Evolutionary conservation across 2,329 filamentous ascomycete species (phyloP), one percentile per base, ranked within the genome.

Genomic region (Xylaria sp.): DNA sequence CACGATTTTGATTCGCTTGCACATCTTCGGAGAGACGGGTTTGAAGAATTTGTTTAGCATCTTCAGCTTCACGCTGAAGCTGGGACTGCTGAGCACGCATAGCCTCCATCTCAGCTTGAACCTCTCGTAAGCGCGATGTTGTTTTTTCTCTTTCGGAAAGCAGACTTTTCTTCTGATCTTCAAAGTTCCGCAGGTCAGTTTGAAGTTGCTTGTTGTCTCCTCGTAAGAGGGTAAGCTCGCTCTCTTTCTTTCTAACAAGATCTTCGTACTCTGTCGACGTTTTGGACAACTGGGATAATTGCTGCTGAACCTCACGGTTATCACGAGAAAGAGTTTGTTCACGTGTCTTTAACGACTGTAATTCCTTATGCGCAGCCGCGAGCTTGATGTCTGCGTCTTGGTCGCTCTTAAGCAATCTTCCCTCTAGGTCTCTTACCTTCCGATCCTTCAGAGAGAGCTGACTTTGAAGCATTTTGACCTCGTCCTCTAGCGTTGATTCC

Each of bases 191-290:
- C 29, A 90, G 90, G 70, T 97, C 93, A 53, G 88, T 87, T 73
- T 97, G 91, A 67, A 90, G 89, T 66, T 90, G 92, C 74, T 90
- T 91, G 65, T 93, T 87, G 74, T 99, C 95, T 10, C 88, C 87
- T 68, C 93, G 92, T 33, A 98, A 83, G 46, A 98, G 84, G 0
- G 90, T 85, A 19, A 99, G 81, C 73, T 99, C 96, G 74, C 93
- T 97, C 73, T 99, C 95, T 75, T 98, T 99, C 61, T 91, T 89
- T 23, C 93, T 86, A 23, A 99, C 90, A 43, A 98, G 85, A 70
- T 98, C 94, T 76, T 99, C 95, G 67, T 97, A 98, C 72, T 93
- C 92, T 0, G 93, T 96, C 0, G 94, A 97, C 0, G 94, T 97
- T 49, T 92, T 88, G 0, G 95, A 95, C 17, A 99, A 81, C 67